Percentiles rank a stretch among this genome's conserved stretches.
These are phyloP conservation scores for Paralagenidium karlingii DNA, from an alignment of 352 stramenopile genomes.

Conservation along the genomic window DNA sequence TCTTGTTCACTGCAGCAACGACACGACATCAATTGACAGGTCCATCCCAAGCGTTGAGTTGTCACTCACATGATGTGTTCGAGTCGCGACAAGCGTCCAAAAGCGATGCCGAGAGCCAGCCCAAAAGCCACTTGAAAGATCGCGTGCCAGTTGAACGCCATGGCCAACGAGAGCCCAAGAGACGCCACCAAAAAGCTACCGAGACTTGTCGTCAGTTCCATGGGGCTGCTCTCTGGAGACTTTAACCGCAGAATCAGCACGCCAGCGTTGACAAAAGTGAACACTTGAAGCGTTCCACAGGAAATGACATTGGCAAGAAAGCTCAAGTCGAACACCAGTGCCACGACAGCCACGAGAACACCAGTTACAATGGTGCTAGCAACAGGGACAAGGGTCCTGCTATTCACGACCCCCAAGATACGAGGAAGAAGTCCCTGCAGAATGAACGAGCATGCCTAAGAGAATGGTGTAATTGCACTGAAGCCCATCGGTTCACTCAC, in stretches of 20 bases:
- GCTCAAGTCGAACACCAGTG: constrained; percentile 85
- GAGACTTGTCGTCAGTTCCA: constrained; percentile 30
- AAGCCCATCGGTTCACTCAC: constrained; percentile 7
- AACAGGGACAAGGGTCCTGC: constrained; percentile 48
- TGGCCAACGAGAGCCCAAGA: constrained; percentile 48
- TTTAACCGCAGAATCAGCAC: constrained; percentile 75
- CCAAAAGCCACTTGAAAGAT: constrained; percentile 19
- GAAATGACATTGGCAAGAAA: constrained; percentile 89
- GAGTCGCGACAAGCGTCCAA: constrained; percentile 35
- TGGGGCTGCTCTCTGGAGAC: constrained; percentile 13
- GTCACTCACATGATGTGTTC: constrained; percentile 33
- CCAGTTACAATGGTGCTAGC: constrained; percentile 85
- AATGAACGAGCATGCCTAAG: background rate
- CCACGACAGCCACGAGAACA: constrained; percentile 53
- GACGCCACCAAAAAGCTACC: constrained; percentile 43
- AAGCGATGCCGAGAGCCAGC: constrained; percentile 21
- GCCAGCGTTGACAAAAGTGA: constrained; percentile 89
- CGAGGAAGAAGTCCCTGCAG: constrained; percentile 51
- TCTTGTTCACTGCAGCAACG: constrained; percentile 7
- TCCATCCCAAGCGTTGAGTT: background rate
- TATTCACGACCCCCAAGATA: constrained; percentile 46
- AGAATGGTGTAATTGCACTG: background rate
- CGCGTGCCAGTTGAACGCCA: constrained; percentile 53
- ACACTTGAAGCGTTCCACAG: constrained; percentile 84
- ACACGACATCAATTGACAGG: constrained; percentile 1